Evolutionary conservation across 768 basidiomycete genomes (phyloP).

Genomic region (Leccinum rimulosum): DNA sequence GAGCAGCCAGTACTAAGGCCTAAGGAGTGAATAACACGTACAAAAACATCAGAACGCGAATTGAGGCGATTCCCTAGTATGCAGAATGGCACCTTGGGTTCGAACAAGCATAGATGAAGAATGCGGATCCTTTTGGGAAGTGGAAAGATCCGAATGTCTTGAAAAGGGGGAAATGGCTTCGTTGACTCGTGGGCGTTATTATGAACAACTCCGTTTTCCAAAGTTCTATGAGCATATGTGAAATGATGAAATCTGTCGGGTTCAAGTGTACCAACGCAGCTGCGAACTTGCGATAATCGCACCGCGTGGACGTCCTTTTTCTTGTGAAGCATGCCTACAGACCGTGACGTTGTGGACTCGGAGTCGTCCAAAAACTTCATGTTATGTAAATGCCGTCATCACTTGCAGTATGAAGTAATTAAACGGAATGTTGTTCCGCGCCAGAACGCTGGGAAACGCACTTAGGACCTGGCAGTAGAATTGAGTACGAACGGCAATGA

Average conservation of each 20-base stretch:
- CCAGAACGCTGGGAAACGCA: slow-evolving; percentile 5
- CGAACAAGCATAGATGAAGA: slow-evolving; percentile 3
- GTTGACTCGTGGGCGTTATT: slow-evolving; percentile 4
- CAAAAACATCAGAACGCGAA: slow-evolving; percentile 2
- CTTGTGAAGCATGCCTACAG: slow-evolving; percentile 6
- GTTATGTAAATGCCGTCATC: slow-evolving; percentile 20
- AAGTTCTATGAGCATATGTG: slow-evolving; percentile 6
- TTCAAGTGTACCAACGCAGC: slow-evolving; percentile 13
- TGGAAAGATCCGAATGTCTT: not conserved
- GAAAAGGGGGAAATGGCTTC: slow-evolving; percentile 6
- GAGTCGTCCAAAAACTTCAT: not conserved
- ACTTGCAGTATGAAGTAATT: slow-evolving; percentile 6
- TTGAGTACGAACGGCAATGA: not conserved
- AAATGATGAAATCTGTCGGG: slow-evolving; percentile 18
- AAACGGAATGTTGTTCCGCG: slow-evolving; percentile 8
- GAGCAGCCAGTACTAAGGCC: not conserved
- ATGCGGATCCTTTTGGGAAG: slow-evolving; percentile 27
- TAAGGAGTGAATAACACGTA: slow-evolving; percentile 3
- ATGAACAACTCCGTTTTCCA: not conserved
- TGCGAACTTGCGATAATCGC: slow-evolving; percentile 11
- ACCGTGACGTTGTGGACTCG: not conserved
- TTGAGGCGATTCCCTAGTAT: slow-evolving; percentile 3
- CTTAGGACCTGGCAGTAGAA: not conserved
- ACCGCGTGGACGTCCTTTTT: not conserved
- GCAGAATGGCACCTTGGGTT: slow-evolving; percentile 5